Conservation (phyloP, 2,329 filamentous ascomycete species). For the Scedosporium aurantiacum region DNA sequence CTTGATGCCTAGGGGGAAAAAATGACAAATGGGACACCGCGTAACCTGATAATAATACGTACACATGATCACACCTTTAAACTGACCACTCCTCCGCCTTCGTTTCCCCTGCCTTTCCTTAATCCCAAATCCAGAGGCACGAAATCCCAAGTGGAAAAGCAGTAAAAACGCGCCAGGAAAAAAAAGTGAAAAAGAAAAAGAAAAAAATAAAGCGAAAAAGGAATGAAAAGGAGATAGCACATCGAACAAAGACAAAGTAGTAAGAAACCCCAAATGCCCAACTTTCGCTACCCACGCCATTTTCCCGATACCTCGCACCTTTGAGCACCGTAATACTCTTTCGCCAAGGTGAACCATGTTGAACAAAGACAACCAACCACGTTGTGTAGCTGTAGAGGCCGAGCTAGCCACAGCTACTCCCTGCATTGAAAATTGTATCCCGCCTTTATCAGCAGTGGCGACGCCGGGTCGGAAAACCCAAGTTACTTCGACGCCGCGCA, state of each 20-base stretch:
- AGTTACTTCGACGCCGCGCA: neutral
- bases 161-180: conserved; percentile 4
- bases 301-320: neutral
- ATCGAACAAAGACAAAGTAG: conserved; percentile 4
- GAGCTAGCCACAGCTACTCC: neutral
- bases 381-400: neutral
- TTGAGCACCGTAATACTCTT: neutral
- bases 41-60: conserved; percentile 1
- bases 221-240: neutral
- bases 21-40: neutral
- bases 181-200: neutral
- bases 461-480: neutral
- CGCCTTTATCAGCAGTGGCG: neutral
- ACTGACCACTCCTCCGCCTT: neutral
- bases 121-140: neutral
- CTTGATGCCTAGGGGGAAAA: neutral
- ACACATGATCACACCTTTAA: neutral
- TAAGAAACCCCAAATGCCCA: conserved; percentile 9
- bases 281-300: conserved; percentile 3
- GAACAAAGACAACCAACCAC: neutral
- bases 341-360: neutral
- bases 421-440: neutral
- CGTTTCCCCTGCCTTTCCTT: neutral
- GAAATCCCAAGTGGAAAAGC: neutral
- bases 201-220: neutral